Evolutionary conservation across 139 green algal genomes (phyloP).

Genomic region (Edaphochlamys debaryana): DNA sequence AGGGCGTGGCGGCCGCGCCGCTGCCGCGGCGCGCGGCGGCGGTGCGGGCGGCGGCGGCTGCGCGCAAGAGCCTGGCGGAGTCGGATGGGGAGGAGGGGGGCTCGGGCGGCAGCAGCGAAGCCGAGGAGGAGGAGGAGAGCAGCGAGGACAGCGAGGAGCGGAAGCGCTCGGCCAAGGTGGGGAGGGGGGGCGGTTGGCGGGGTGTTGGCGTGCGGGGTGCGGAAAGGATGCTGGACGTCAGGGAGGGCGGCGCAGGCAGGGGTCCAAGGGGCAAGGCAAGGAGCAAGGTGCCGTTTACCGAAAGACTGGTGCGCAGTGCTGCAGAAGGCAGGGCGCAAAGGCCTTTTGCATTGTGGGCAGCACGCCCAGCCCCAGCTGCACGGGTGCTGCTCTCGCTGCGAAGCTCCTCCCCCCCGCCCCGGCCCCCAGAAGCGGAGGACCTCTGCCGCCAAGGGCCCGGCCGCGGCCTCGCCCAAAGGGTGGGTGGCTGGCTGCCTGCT

Average conservation of each 20-base stretch:
- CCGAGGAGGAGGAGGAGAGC: background rate
- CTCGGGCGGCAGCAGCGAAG: background rate
- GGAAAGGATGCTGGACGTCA: background rate
- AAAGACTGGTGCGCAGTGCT: background rate
- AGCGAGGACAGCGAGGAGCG: background rate
- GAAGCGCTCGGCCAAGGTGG: background rate
- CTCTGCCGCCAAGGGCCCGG: background rate
- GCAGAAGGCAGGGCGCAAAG: background rate
- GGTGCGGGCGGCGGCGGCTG: background rate
- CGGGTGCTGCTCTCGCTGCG: too few relatives aligned
- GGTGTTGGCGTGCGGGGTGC: background rate
- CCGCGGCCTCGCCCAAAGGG: background rate
- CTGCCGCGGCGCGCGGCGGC: conserved; percentile 21
- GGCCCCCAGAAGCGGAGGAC: background rate
- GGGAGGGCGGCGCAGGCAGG: too few relatives aligned
- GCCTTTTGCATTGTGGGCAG: background rate
- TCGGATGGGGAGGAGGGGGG: background rate
- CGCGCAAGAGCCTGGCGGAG: background rate
- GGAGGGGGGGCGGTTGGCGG: background rate
- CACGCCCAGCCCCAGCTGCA: too few relatives aligned
- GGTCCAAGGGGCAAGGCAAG: too few relatives aligned
- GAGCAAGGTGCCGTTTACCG: background rate
- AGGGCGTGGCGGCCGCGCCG: background rate
- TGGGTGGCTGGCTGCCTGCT: background rate
- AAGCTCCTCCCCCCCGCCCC: background rate